Base-by-base conservation (phyloP, 1,139 yeast species). In the Magnusiomyces sp. region DNA sequence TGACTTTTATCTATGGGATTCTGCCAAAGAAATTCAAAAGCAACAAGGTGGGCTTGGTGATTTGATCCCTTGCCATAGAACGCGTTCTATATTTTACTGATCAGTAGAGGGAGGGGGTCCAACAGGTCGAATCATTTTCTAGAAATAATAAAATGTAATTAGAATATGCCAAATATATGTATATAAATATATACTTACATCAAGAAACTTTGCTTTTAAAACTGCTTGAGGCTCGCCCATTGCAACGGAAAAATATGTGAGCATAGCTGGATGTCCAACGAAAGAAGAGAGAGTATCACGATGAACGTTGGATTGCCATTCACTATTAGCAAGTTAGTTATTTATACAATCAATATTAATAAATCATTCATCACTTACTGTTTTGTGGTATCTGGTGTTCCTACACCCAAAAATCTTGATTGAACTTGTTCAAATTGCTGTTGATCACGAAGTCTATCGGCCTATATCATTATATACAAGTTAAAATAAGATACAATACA, bases 281-380 rank as follows among this genome's bases (percentile, higher is more conserved):
- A 87, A 66, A 16, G 85, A 75, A 1, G 88, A 77, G 56, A 81
- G 79, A 0, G 95, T 80, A 62, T 94, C 97, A 56, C 85, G 71
- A 47, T 80, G 81, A 1, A 85, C 74, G 55, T 84, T 84, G 9
- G 74, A 64, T 56, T 77, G 63, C 74, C 83, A 81, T 57, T 78
- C 80, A 47, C 65, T 63, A 44, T 40, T 40, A 4, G 16, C 36
- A 36, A 49, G 44, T 59, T 39, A 9, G 17, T n/a, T 47, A 53
- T 45, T 46, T 46, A 50, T 46, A 20, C 20, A 6, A 14, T 13
- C 16, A 27, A 20, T 34, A 23, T n/a, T n/a, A 13, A 60, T 39
- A 49, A 69, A 17, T 5, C 17, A 34, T 5, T 13, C 34, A 32
- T 13, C 11, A 56, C 67, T 40, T 58, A 63, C 59, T 64, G 71